These are phyloP conservation scores for Colletotrichum graminicola DNA, from an alignment of 2,329 filamentous ascomycete species.

Conservation along the genomic window DNA sequence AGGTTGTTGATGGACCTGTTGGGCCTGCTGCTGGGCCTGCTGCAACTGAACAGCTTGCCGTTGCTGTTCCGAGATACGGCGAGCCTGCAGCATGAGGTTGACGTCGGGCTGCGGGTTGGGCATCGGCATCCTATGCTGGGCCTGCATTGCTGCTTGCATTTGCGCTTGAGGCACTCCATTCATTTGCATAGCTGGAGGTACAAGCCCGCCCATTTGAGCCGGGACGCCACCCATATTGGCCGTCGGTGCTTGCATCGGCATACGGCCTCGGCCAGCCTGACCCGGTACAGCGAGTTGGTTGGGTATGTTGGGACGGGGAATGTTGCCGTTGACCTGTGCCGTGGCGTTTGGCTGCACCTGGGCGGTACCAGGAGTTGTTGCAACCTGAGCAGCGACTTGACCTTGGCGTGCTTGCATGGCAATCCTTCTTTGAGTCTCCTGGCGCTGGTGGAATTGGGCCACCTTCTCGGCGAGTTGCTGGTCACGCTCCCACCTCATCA, in stretches of 20 bases:
- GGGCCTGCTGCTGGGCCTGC: slow-evolving; percentile 51
- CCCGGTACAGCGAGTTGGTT: slow-evolving; percentile 60
- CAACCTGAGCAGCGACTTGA: slow-evolving; percentile 58
- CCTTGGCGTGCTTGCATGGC: slow-evolving; percentile 60
- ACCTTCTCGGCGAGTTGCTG: slow-evolving; percentile 73
- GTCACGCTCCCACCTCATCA: slow-evolving; percentile 89
- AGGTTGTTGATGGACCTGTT: slow-evolving; percentile 44
- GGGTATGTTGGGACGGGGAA: slow-evolving; percentile 57
- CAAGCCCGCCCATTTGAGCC: slow-evolving; percentile 64
- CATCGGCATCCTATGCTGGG: slow-evolving; percentile 71
- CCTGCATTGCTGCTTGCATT: slow-evolving; percentile 70
- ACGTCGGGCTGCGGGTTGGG: slow-evolving; percentile 63
- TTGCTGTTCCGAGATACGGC: slow-evolving; percentile 76
- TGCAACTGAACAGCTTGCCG: slow-evolving; percentile 64
- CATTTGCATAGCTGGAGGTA: slow-evolving; percentile 67
- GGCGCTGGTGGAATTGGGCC: slow-evolving; percentile 67
- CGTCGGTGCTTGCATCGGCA: slow-evolving; percentile 66
- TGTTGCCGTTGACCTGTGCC: slow-evolving; percentile 46
- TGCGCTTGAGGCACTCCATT: slow-evolving; percentile 77
- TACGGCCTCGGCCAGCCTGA: slow-evolving; percentile 61
- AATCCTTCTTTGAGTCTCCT: slow-evolving; percentile 67
- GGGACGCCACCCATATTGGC: slow-evolving; percentile 63
- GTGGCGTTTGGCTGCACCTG: slow-evolving; percentile 47
- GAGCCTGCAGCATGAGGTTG: slow-evolving; percentile 71
- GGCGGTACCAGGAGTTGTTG: slow-evolving; percentile 52